Base-by-base conservation (phyloP, 495 filamentous ascomycete species). In the Tuber indicum region DNA sequence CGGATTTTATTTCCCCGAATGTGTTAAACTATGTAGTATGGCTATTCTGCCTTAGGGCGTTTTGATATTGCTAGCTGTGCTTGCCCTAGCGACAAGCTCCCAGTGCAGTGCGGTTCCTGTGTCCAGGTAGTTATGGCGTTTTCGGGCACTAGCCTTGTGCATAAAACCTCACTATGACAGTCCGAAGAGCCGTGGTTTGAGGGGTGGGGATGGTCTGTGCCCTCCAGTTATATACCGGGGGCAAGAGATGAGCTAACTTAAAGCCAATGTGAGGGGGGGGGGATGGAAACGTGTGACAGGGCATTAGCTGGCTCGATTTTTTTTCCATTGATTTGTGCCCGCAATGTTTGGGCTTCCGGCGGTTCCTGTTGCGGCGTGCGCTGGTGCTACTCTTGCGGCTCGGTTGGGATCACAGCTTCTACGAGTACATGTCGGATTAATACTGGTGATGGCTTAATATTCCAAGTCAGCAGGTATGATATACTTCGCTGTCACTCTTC, bases 401-500 rank as follows among this genome's bases (percentile, higher is more conserved):
- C 83, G 79, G 58, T 84, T 86, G 78, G 77, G 19, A 77, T 86
- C 21, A 83, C 77, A 2, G 72, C 75, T 42, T 72, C 78, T 8
- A 52, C 71, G 39, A 66, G 72, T 36, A 76, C 80, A 17, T 81
- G 74, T n/a, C 73, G 75, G 8, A 71, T 82, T 44, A 75, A 78
- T 44, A 79, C 81, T 5, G 49, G 66, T 32, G 71, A 75, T 21
- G 77, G 75, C 0, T 81, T 91, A 39, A 83, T 87, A 49, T 88
- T 91, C 75, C 87, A 87, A 1, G 88, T 91, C 46, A 87, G 84
- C 76, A 41, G 70, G 75, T 73, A 36, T 62, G 70, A 71, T n/a
- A 36, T n/a, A 1, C 71, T 8, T 41, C n/a, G 4, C 9, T 49
- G 23, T 10, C 26, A 16, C 32, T 44, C 32, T 70, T 75, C 41